Evolutionary conservation across 23 red algal species (phyloP).

Genomic region (Gracilariopsis chorda): DNA sequence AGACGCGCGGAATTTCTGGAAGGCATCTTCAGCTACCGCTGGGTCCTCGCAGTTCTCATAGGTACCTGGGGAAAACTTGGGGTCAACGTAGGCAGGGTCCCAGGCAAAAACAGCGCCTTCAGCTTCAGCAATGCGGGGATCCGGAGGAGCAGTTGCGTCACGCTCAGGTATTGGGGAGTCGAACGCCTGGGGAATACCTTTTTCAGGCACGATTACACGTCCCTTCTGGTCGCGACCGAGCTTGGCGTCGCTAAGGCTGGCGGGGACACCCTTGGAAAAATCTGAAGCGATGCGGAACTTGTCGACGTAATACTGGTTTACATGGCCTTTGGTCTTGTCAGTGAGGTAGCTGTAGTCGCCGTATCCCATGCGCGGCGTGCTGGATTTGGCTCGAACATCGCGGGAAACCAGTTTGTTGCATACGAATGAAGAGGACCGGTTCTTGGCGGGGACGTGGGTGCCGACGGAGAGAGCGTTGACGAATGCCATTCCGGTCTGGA

Average conservation of each 20-base stretch:
- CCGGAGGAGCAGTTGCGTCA: slow-evolving; percentile 7
- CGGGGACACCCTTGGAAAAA: background rate
- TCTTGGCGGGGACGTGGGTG: background rate
- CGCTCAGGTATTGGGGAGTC: slow-evolving; percentile 2
- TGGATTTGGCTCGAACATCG: background rate
- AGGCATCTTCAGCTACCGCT: slow-evolving; percentile 51
- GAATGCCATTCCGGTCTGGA: slow-evolving; percentile 19
- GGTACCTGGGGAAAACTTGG: slow-evolving; percentile 38
- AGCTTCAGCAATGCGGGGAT: slow-evolving; percentile 72
- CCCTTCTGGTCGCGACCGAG: slow-evolving; percentile 66
- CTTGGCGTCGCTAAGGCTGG: background rate
- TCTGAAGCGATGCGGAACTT: slow-evolving; percentile 62
- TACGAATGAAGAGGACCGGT: background rate
- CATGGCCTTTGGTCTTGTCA: slow-evolving; percentile 71
- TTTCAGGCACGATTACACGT: slow-evolving; percentile 38
- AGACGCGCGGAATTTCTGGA: slow-evolving; percentile 45
- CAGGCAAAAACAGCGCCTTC: slow-evolving; percentile 59
- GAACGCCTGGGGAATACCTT: slow-evolving; percentile 44
- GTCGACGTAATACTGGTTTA: slow-evolving; percentile 71
- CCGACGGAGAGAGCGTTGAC: slow-evolving; percentile 13
- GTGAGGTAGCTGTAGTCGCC: slow-evolving; percentile 62
- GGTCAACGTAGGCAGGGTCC: slow-evolving; percentile 61
- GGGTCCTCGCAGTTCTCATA: slow-evolving; percentile 43
- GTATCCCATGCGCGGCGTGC: slow-evolving; percentile 57
- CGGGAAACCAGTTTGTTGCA: background rate